Evolutionary conservation across 2,329 filamentous ascomycete species (phyloP), one percentile per base, ranked within the genome.

Genomic region (Chrysoporthe austroafricana): DNA sequence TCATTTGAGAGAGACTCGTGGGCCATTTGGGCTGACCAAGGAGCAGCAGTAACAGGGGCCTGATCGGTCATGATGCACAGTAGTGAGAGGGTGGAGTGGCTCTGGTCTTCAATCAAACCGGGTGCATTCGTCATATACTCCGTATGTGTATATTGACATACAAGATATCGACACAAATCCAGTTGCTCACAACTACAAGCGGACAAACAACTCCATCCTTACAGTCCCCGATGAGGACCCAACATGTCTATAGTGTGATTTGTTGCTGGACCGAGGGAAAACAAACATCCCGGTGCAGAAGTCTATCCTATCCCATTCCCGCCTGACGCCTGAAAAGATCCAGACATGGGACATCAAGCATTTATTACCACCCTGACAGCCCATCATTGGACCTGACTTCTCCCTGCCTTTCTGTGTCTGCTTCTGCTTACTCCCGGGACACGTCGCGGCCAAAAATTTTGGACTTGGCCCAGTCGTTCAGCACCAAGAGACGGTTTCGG

Each of bases 371-470:
- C 26, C 11, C 43, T 21, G 9, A 39, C 9, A 9, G n/a, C n/a
- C 21, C 57, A 44, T 32, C 43, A 4, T 42, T 46, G 58, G 42
- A 32, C 58, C 8, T 46, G 42, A 34, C 58, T 16, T 46, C 5
- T 46, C 42, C 43, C 39, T 26, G 9, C 16, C 14, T 18, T 3
- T 9, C n/a, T 61, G 16, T 42, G 7, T 60, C 13, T 4, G 4
- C 26, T 61, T 44, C 42, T 1, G 16, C 11, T 36, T 89, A 94
- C 82, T 95, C 92, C 75, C 92, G 87, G 57, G 92, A 95, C 63
- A 98, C 93, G 76, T 99, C 96, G 79, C 96, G 94, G 70, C 96
- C 96, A 77, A 99, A 99, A 69, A 96, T 83, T 85, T 96, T 97
- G 74, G 94, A 94, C 87, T 99, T 99, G 79, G 95, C 80, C 96